A percentile compares a stretch with the other conserved stretches of the same genome.
Conservation (phyloP, 2,329 filamentous ascomycete species). For the Trichoderma sp. region DNA sequence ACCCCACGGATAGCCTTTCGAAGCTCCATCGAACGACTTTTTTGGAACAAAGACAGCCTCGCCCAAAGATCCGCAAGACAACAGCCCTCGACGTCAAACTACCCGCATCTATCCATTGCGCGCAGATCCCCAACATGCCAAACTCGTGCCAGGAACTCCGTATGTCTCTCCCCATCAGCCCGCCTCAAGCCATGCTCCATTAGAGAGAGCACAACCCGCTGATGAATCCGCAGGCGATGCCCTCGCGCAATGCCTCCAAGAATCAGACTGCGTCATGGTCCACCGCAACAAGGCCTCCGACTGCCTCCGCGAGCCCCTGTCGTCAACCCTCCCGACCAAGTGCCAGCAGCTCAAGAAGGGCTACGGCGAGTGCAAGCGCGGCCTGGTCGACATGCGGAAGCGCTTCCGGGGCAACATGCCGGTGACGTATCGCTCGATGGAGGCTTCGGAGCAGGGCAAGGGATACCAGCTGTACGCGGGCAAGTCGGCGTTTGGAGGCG, state of each 20-base stretch:
- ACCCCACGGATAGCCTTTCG: not conserved
- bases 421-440: slow-evolving; percentile 61
- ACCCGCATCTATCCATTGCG: not conserved
- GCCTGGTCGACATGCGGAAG: slow-evolving; percentile 98
- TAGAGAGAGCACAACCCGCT: not conserved
- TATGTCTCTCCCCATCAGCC: slow-evolving; percentile 47
- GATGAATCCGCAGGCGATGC: slow-evolving; percentile 66
- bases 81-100: not conserved
- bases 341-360: slow-evolving; percentile 93
- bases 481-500: slow-evolving; percentile 62
- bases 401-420: slow-evolving; percentile 93
- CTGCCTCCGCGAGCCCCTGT: slow-evolving; percentile 79
- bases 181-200: not conserved
- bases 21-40: slow-evolving; percentile 13
- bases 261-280: slow-evolving; percentile 94
- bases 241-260: slow-evolving; percentile 89
- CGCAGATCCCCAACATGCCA: slow-evolving; percentile 61
- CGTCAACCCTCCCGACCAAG: slow-evolving; percentile 75
- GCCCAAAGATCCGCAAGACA: not conserved
- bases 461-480: slow-evolving; percentile 77
- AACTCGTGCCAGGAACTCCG: slow-evolving; percentile 96
- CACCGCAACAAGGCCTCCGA: slow-evolving; percentile 82
- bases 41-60: not conserved
- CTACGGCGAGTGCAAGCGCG: slow-evolving; percentile 91
- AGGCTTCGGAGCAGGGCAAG: slow-evolving; percentile 46